Evolutionary conservation across 768 basidiomycete species (phyloP), one percentile per base, ranked within the genome.

Genomic region (Podaxis sp.): DNA sequence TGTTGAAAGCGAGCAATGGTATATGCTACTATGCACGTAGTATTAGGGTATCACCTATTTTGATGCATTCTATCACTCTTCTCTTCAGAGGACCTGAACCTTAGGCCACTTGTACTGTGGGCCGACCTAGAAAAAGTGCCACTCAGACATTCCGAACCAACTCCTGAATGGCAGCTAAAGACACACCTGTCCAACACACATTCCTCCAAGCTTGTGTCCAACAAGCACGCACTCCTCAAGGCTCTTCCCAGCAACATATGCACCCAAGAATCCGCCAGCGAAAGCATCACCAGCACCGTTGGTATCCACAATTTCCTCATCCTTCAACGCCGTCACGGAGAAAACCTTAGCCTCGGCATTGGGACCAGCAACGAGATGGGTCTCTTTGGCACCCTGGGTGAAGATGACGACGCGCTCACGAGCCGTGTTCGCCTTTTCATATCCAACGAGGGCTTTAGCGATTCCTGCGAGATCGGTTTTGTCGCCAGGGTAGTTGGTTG

Each of bases 261-360:
- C 96, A 56, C 93, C 97, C 58, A 98, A 76, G 84, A 99, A 96
- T 42, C 93, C 97, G 63, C 96, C 97, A 26, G 95, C 95, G 69
- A 99, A 99, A 48, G 93, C 94, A 73, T 99, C 96, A 48, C 97
- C 97, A 22, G 97, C 97, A 57, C 93, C 97, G 75, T 99, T 99
- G 53, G 97, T 99, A 74, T 99, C 97, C 63, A 97, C 89, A 67
- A 97, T 95, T 74, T 88, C 69, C 44, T 79, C 82, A 59, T 82
- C 80, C 52, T 71, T 68, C 63, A 96, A 77, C 42, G 81, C 77
- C 57, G 78, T 72, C 55, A 96, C 93, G 3, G 78, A 62, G 74
- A 79, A 89, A 15, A 78, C 69, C 76, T 87, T 86, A 39, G 84
- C 79, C 54, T 86, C 83, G 2, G 83, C 78, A 12, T 83, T 79